Conservation (phyloP, 148 eudicot species). For the Rhododendron simsii region DNA sequence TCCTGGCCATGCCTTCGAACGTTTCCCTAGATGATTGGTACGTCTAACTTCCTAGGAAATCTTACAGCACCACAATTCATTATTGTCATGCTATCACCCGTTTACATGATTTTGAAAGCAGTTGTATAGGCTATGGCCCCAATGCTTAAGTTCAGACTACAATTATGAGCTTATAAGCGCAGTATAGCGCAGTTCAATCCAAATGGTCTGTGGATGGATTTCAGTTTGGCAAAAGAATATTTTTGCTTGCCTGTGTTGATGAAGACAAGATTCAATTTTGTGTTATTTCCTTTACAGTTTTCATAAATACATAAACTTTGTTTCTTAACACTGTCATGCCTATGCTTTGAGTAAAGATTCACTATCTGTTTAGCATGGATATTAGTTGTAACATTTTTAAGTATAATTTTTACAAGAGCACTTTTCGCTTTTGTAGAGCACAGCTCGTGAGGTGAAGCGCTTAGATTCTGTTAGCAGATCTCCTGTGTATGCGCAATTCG, state of each 20-base stretch:
- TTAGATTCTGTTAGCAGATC: slow-evolving; percentile 79
- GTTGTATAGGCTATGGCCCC: not conserved
- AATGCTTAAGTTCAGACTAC: not conserved
- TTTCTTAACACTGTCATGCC: not conserved
- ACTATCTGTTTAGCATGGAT: not conserved
- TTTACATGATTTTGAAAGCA: not conserved
- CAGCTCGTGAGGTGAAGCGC: slow-evolving; percentile 92
- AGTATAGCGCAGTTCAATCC: not conserved
- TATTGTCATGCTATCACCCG: not conserved
- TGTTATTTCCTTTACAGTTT: not conserved
- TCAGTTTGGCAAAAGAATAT: not conserved
- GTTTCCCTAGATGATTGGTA: not conserved
- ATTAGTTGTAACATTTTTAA: not conserved
- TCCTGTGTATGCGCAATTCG: slow-evolving; percentile 93
- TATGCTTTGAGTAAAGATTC: not conserved
- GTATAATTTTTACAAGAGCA: not conserved
- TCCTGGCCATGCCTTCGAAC: not conserved
- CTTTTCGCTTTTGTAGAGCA: slow-evolving; percentile 53
- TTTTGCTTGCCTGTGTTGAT: not conserved
- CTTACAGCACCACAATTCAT: not conserved
- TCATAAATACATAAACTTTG: not conserved
- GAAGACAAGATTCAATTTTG: not conserved
- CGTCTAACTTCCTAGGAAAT: not conserved
- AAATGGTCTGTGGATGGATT: not conserved
- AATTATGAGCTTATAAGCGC: not conserved